Base-by-base conservation (phyloP, 2,329 filamentous ascomycete species). In the Colletotrichum phormii region DNA sequence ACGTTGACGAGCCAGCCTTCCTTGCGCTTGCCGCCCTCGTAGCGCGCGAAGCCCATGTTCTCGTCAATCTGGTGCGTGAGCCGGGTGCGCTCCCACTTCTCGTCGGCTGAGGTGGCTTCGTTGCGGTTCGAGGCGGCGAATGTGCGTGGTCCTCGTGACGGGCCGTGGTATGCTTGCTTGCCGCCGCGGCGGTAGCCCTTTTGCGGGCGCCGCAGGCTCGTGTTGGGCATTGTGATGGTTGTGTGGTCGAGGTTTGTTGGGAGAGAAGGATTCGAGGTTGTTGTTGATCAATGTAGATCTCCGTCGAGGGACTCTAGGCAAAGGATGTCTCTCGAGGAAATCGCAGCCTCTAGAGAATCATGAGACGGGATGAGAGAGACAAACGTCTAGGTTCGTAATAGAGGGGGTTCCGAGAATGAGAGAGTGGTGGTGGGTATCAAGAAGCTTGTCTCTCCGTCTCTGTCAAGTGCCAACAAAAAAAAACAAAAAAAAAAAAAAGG, bases 1-100 rank as follows among this genome's bases (percentile, higher is more conserved):
- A 98, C 94, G 80, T 98, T 99, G 77, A 96, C 94, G 4, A 99
- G 90, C 97, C 97, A 99, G 75, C 97, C 95, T 62, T 93, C 90
- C 80, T 92, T 93, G 77, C 86, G 88, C 84, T 93, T 95, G 80
- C 93, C 97, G 37, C 94, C 92, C 76, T 99, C 97, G 81, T 95
- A 98, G 63, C 96, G 93, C 42, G 92, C 89, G 82, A 99, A 99
- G 65, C 97, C 97, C 91, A 98, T 97, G 74, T 90, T 89, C 85
- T 98, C 97, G 85, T 99, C 97, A 80, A 99, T 98, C 78, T 88
- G 90, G 84, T 98, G 91, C 37, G 95, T 95, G 64, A 98, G 89
- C 68, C 91, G 91, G 59, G 92, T 93, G 49, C 95, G 92, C 84
- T 99, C 95, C 84, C 94, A 91, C 82, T 95, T 97, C 83, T 99